A percentile compares a stretch with the other conserved stretches of the same genome.
Evolutionary conservation across 495 filamentous ascomycete species (phyloP).

Genomic region (Hypomontagnella submonticulosa): DNA sequence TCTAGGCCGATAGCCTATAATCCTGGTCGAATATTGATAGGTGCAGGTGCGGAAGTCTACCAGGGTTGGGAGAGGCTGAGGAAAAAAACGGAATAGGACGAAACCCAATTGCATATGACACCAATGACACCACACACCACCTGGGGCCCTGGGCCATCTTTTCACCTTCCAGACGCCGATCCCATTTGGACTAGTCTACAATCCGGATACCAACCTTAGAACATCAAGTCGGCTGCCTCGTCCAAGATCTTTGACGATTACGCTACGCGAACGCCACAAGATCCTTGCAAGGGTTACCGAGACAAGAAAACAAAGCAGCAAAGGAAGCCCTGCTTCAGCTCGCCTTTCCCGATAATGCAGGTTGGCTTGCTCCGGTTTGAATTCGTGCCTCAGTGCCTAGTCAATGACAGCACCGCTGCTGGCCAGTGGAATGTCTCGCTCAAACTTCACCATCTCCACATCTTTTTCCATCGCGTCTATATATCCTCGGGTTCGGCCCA

Average conservation of each 20-base stretch:
- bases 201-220: not conserved
- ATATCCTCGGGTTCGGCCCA: constrained; percentile 52
- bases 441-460: constrained; percentile 49
- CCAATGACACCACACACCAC: constrained; percentile 45
- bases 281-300: constrained; percentile 39
- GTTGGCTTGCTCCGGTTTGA: constrained; percentile 51
- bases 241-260: constrained; percentile 34
- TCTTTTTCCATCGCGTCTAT: constrained; percentile 43
- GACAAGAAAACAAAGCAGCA: constrained; percentile 21
- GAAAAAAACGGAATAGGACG: constrained; percentile 45
- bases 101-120: constrained; percentile 44
- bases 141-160: not conserved
- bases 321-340: constrained; percentile 35
- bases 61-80: constrained; percentile 37
- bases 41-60: constrained; percentile 28
- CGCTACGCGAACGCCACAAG: constrained; percentile 34
- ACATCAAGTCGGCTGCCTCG: not conserved
- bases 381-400: constrained; percentile 49
- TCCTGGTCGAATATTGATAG: constrained; percentile 36
- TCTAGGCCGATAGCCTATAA: constrained; percentile 43
- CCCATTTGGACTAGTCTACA: not conserved
- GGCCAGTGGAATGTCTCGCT: constrained; percentile 52
- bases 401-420: constrained; percentile 39
- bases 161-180: constrained; percentile 8
- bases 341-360: constrained; percentile 48